A percentile compares a stretch with the other conserved stretches of the same genome.
Conservation (phyloP, 73 alveolate genomes). For the Blepharisma stoltei region DNA sequence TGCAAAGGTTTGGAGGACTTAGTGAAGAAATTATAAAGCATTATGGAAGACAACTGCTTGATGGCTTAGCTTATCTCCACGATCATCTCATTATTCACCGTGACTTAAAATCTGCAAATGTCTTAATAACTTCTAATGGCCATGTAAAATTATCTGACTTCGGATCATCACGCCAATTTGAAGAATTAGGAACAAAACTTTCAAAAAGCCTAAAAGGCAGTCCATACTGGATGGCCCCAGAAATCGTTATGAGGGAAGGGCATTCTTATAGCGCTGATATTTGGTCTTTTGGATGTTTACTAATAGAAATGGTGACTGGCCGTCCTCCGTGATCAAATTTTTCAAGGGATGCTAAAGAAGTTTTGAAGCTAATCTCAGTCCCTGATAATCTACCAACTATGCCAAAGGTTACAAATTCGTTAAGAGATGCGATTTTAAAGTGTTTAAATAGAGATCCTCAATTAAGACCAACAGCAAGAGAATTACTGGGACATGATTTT, state of each 20-base stretch:
- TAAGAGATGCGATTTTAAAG: too few species aligned
- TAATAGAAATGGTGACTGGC: constrained; percentile 47
- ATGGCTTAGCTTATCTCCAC: constrained; percentile 69
- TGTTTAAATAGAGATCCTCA: too few species aligned
- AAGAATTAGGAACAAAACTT: neutral
- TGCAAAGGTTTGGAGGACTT: constrained; percentile 39
- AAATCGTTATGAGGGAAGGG: constrained; percentile 59
- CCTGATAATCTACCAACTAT: too few species aligned
- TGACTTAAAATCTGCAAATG: constrained; percentile 81
- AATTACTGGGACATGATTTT: too few species aligned
- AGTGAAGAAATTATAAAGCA: constrained; percentile 40
- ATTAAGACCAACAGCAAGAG: too few species aligned
- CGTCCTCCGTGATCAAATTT: constrained; percentile 40
- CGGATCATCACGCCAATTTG: constrained; percentile 37
- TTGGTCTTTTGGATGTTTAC: constrained; percentile 57
- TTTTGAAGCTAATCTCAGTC: too few species aligned
- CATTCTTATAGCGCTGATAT: constrained; percentile 49
- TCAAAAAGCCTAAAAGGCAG: constrained; percentile 50
- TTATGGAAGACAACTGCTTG: constrained; percentile 49
- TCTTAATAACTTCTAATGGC: constrained; percentile 43
- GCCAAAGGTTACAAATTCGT: too few species aligned
- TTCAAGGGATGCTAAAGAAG: too few species aligned
- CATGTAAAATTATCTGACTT: constrained; percentile 43
- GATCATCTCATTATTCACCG: constrained; percentile 61
- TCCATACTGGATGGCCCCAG: constrained; percentile 90